Percentiles rank a stretch among this genome's conserved stretches.
Evolutionary conservation across 2,329 filamentous ascomycete genomes (phyloP).

Genomic region (Emmonsia crescens): DNA sequence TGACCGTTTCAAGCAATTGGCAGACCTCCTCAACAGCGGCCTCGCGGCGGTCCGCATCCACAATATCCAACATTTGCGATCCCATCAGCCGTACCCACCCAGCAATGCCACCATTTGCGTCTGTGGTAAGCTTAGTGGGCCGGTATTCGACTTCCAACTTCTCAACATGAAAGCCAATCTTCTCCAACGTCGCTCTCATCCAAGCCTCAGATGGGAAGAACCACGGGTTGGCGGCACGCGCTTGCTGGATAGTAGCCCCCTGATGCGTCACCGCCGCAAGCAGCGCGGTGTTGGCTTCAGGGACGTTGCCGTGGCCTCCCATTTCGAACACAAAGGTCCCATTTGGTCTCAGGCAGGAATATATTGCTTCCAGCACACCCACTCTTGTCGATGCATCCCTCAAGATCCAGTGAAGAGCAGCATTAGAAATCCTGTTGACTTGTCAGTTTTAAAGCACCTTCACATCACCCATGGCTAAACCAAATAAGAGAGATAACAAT

Average conservation of each 20-base stretch:
- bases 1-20: constrained; percentile 45
- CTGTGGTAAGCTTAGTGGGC: constrained; percentile 43
- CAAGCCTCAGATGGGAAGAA: constrained; percentile 59
- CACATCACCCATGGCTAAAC: too few relatives aligned
- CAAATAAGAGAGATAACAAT: background rate
- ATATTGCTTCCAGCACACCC: constrained; percentile 44
- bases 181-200: constrained; percentile 34
- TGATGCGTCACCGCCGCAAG: constrained; percentile 42
- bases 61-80: constrained; percentile 45
- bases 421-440: constrained; percentile 44
- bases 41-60: constrained; percentile 43
- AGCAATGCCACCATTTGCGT: constrained; percentile 44
- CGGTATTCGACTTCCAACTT: constrained; percentile 53
- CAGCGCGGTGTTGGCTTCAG: constrained; percentile 51
- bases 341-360: constrained; percentile 40
- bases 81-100: constrained; percentile 59
- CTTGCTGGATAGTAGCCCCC: constrained; percentile 41
- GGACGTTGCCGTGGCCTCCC: constrained; percentile 59
- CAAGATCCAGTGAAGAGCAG: constrained; percentile 58
- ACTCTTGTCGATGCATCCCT: constrained; percentile 34
- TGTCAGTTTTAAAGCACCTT: background rate
- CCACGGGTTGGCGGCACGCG: constrained; percentile 50
- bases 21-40: constrained; percentile 44
- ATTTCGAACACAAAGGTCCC: constrained; percentile 58
- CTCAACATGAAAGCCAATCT: constrained; percentile 39